These are phyloP conservation scores for Trichoderma simmonsii DNA, from an alignment of 2,329 filamentous ascomycete genomes.

Conservation along the genomic window DNA sequence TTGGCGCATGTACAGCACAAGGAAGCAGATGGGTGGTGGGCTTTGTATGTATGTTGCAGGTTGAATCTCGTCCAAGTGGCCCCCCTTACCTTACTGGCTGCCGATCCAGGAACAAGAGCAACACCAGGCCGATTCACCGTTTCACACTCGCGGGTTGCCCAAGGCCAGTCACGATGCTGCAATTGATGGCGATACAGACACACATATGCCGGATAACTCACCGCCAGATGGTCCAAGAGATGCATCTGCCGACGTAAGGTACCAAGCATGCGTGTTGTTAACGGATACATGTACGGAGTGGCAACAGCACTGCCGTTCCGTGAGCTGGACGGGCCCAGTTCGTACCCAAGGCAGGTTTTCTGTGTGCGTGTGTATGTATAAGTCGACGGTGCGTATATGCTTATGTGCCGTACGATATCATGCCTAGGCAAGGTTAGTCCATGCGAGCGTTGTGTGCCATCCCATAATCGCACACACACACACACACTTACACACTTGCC, in stretches of 20 bases:
- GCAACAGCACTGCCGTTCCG: not conserved
- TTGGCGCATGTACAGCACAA: not conserved
- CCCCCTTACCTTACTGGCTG: not conserved
- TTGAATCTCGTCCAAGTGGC: not conserved
- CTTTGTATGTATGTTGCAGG: not conserved
- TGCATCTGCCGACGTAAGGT: not conserved
- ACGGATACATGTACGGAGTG: not conserved
- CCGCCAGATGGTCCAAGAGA: not conserved
- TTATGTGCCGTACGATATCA: not conserved
- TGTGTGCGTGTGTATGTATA: not conserved
- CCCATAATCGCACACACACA: not conserved
- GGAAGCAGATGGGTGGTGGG: not conserved
- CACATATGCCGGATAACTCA: not conserved
- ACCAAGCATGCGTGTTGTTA: not conserved
- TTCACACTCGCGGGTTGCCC: not conserved
- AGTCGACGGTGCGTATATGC: not conserved
- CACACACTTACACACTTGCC: not conserved
- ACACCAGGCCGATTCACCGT: not conserved
- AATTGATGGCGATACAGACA: not conserved
- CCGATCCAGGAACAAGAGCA: conserved; percentile 4
- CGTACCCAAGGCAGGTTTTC: not conserved
- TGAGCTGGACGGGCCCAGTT: not conserved
- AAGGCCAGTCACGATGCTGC: not conserved
- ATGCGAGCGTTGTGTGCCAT: not conserved
- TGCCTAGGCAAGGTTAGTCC: not conserved